Evolutionary conservation across 495 filamentous ascomycete species (phyloP).

Genomic region (Cryomyces minteri): DNA sequence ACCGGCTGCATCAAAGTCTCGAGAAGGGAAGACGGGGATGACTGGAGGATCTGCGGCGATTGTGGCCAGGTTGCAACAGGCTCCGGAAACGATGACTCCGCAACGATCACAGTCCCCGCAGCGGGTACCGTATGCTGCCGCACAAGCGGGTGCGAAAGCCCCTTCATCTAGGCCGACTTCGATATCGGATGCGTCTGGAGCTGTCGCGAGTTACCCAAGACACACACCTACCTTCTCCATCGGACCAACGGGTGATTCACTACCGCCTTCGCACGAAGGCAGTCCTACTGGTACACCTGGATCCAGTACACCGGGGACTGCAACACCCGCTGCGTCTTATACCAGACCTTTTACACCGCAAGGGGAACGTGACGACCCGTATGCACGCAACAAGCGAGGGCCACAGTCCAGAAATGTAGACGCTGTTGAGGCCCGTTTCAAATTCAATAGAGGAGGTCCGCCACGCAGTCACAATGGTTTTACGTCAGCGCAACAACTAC

Average conservation of each 20-base stretch:
- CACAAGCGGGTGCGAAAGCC: no score
- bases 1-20: no score
- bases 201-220: constrained; percentile 27
- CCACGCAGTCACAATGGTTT: constrained; percentile 25
- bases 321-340: not conserved
- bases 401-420: constrained; percentile 49
- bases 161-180: constrained; percentile 14
- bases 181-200: constrained; percentile 25
- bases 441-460: constrained; percentile 41
- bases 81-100: no score
- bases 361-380: constrained; percentile 75
- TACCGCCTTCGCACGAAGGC: constrained; percentile 39
- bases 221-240: constrained; percentile 55
- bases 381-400: constrained; percentile 63
- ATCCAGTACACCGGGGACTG: constrained; percentile 18
- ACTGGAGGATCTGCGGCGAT: no score
- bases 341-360: constrained; percentile 52
- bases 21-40: no score
- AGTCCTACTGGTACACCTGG: constrained; percentile 36
- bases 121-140: no score
- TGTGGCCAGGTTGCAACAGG: no score
- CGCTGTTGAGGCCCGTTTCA: constrained; percentile 65
- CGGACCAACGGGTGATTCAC: constrained; percentile 45
- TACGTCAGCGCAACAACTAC: constrained; percentile 22
- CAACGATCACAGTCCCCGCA: no score